A percentile compares a stretch with the other conserved stretches of the same genome.
Conservation (phyloP, 331 rosid species). For the Pyracantha coccinea region DNA sequence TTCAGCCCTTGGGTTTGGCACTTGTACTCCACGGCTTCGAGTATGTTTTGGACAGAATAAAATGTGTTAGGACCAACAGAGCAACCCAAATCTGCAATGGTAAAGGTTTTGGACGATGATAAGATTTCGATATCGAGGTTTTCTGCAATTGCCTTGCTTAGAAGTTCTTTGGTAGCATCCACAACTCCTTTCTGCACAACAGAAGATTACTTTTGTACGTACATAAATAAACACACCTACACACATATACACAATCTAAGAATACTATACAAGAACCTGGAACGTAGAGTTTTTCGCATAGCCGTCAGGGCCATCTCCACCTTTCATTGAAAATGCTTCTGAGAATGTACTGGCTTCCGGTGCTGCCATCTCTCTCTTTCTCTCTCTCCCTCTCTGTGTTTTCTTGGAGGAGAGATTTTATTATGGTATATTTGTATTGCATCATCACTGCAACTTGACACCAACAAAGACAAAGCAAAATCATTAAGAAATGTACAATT, state of each 20-base stretch:
- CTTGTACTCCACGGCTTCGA: not conserved
- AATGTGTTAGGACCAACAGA: slow-evolving; percentile 19
- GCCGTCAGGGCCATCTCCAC: slow-evolving; percentile 8
- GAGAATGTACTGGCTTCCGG: not conserved
- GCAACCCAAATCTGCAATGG: slow-evolving; percentile 21
- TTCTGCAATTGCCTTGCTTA: not conserved
- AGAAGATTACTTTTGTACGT: not conserved
- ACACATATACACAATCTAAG: too few species aligned
- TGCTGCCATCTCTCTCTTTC: not conserved
- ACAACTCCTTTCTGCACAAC: not conserved
- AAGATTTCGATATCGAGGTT: slow-evolving; percentile 1
- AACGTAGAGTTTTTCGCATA: not conserved
- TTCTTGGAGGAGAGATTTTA: not conserved
- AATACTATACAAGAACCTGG: not conserved
- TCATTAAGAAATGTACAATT: not conserved
- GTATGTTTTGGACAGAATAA: not conserved
- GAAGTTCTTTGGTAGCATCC: not conserved
- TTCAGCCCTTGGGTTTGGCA: not conserved
- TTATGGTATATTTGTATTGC: not conserved
- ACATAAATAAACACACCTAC: too few species aligned
- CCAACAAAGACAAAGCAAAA: not conserved
- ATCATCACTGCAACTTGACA: not conserved
- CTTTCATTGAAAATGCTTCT: not conserved
- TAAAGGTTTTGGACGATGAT: not conserved
- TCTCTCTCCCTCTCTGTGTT: not conserved